Evolutionary conservation across 2,329 filamentous ascomycete species (phyloP).

Genomic region (Neophaeococcomyces mojaviensis): DNA sequence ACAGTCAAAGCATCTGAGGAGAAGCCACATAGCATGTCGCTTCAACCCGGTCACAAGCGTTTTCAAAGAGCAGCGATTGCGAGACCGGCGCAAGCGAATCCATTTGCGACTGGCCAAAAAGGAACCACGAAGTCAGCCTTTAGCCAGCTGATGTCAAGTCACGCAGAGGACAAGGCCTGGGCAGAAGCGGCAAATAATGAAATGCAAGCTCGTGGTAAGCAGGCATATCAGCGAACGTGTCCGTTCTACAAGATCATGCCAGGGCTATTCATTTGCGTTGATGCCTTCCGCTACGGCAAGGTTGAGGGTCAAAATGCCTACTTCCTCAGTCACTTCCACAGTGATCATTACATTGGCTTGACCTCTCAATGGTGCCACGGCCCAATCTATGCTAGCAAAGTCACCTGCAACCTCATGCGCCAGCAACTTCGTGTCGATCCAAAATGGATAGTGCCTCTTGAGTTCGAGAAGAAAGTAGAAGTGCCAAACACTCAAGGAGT

Average conservation of each 20-base stretch:
- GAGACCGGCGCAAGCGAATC: conserved; percentile 72
- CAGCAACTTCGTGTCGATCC: conserved; percentile 79
- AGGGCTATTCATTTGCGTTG: conserved; percentile 84
- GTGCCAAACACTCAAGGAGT: conserved; percentile 77
- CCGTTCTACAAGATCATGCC: conserved; percentile 99
- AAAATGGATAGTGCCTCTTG: conserved; percentile 75
- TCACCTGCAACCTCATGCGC: conserved; percentile 82
- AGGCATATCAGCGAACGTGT: conserved; percentile 80
- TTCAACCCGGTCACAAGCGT: conserved; percentile 39
- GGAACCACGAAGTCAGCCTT: conserved; percentile 60
- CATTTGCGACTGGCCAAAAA: conserved; percentile 52
- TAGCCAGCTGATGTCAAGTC: conserved; percentile 82
- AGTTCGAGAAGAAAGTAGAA: conserved; percentile 73
- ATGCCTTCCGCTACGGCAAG: conserved; percentile 91
- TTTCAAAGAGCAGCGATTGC: conserved; percentile 64
- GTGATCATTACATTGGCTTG: conserved; percentile 90
- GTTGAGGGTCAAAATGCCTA: conserved; percentile 89
- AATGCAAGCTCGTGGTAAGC: conserved; percentile 69
- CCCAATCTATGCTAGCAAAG: conserved; percentile 90
- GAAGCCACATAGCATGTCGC: not conserved
- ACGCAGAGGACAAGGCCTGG: conserved; percentile 88
- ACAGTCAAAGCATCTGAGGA: conserved; percentile 9
- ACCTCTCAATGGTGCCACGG: conserved; percentile 85
- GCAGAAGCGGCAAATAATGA: conserved; percentile 75
- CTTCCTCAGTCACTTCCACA: conserved; percentile 96